phyloP scores from a whole-genome alignment of 371 early-diverging fungal species.

The Mucor irregularis region DNA sequence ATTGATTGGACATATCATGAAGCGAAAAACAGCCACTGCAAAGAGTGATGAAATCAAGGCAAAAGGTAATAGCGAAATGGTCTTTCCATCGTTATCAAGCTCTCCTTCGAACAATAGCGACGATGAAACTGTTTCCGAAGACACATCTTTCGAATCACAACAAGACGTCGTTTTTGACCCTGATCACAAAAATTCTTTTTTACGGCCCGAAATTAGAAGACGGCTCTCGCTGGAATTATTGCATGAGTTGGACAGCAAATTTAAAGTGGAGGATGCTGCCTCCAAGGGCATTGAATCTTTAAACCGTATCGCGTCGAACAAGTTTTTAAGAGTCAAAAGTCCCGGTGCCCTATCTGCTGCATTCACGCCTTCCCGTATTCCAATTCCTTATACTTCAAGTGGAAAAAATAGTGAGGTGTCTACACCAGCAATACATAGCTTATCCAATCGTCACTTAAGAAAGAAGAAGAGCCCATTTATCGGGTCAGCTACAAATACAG shows the following conservation, averaged over 20 bases:
- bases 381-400: background rate
- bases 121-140: background rate
- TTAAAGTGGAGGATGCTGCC: slow-evolving; percentile 5
- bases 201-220: slow-evolving; percentile 34
- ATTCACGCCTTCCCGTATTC: slow-evolving; percentile 29
- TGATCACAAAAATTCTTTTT: slow-evolving; percentile 17
- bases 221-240: slow-evolving; percentile 39
- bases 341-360: slow-evolving; percentile 27
- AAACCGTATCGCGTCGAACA: slow-evolving; percentile 10
- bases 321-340: slow-evolving; percentile 19
- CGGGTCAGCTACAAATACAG: background rate
- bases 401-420: background rate
- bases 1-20: slow-evolving; percentile 1
- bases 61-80: background rate
- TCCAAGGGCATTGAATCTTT: background rate
- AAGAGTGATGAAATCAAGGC: background rate
- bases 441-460: background rate
- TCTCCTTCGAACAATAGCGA: background rate
- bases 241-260: slow-evolving; percentile 36
- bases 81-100: slow-evolving; percentile 4
- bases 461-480: background rate
- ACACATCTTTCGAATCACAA: background rate
- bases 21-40: background rate
- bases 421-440: background rate
- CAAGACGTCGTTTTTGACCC: background rate